phyloP scores from a whole-genome alignment of 352 stramenopile genomes.

The Sclerospora graminicola region DNA sequence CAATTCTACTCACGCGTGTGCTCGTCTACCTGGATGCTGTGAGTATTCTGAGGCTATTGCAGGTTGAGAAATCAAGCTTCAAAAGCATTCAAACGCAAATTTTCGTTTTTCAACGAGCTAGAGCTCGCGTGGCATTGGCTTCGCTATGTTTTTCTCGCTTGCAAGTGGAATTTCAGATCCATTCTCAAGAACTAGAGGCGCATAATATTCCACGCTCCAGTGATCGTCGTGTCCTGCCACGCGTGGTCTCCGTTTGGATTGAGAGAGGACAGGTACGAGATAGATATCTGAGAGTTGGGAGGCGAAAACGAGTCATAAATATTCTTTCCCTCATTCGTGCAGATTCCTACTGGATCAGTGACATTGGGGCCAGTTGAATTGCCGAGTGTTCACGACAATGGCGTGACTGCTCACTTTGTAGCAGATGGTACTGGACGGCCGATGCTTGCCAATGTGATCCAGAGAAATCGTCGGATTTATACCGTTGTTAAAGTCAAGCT shows the following conservation, averaged over 20 bases:
- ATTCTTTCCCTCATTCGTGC: not conserved
- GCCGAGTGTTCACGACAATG: conserved; percentile 22
- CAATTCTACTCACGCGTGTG: conserved; percentile 13
- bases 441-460: conserved; percentile 54
- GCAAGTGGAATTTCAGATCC: conserved; percentile 30
- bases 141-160: conserved; percentile 22
- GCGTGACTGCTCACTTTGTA: conserved; percentile 20
- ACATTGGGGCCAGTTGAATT: conserved; percentile 16
- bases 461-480: conserved; percentile 42
- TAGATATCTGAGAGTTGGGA: conserved; percentile 1
- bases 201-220: conserved; percentile 31
- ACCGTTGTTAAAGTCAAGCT: conserved; percentile 41
- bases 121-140: conserved; percentile 25
- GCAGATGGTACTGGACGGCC: conserved; percentile 17
- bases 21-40: conserved; percentile 20
- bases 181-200: conserved; percentile 43
- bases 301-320: no score
- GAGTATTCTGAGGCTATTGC: conserved; percentile 13
- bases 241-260: conserved; percentile 41
- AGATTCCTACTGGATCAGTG: conserved; percentile 21
- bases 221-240: conserved; percentile 48
- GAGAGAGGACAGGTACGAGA: conserved; percentile 36
- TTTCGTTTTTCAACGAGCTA: conserved; percentile 12
- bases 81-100: conserved; percentile 13
- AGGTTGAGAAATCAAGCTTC: conserved; percentile 18